phyloP scores from a whole-genome alignment of 441 rosid species.

The Lepidium campestre region DNA sequence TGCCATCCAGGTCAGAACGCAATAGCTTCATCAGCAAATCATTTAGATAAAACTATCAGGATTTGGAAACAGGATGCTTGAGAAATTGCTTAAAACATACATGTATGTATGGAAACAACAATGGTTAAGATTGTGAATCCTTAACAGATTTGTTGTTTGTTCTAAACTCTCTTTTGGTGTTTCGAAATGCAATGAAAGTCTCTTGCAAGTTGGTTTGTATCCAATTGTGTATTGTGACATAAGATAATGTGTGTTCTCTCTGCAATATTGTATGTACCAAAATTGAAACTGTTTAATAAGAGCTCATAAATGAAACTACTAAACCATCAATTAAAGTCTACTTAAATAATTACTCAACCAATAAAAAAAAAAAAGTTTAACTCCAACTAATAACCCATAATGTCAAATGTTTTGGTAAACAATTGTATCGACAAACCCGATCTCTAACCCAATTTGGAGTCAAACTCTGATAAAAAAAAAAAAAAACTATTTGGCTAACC shows the following conservation, averaged over 20 bases:
- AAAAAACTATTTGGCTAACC: too few species aligned
- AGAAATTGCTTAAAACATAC: not conserved
- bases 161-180: not conserved
- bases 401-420: too few species aligned
- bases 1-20: conserved; percentile 72
- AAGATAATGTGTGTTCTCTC: not conserved
- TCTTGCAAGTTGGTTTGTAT: not conserved
- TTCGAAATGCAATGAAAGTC: not conserved
- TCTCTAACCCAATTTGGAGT: too few species aligned
- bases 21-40: conserved; percentile 83
- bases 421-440: too few species aligned
- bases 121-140: not conserved
- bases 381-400: too few species aligned
- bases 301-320: too few species aligned
- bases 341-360: too few species aligned
- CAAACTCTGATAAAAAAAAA: too few species aligned
- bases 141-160: not conserved
- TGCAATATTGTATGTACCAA: too few species aligned
- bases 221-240: not conserved
- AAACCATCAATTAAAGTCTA: too few species aligned
- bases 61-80: conserved; percentile 75
- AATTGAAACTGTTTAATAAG: too few species aligned
- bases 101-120: not conserved
- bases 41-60: conserved; percentile 63
- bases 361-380: too few species aligned